Base-by-base conservation (phyloP, 2,329 filamentous ascomycete genomes). In the Sporothrix luriei region DNA sequence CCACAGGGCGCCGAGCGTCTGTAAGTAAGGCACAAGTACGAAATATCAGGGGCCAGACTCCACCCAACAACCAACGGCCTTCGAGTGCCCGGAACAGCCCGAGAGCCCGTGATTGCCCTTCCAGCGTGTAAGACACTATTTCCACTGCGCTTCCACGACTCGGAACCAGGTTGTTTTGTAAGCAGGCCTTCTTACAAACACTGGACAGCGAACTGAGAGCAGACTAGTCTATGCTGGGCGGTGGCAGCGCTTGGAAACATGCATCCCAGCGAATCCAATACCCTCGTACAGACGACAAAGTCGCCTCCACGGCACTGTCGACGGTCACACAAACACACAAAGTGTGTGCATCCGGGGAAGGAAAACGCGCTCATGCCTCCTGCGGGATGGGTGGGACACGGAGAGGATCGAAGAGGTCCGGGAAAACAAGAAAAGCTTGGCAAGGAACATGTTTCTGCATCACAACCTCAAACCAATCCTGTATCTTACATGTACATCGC, bases 41-140 rank as follows among this genome's bases (percentile, higher is more conserved):
- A n/a, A 26, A 13, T 43, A 57, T 67, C 65, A 55, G 65, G 64
- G 64, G 49, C 26, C 49, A 51, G 21, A 48, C 66, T 68, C 66
- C 66, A 59, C 66, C 46, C 40, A 54, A 14, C 68, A 33, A 9
- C 6, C 33, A 33, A 33, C 33, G 68, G 46, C 21, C 21, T 62
- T 67, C 64, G 46, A 70, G 57, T 54, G 52, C 62, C 68, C 64
- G 68, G 54, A 70, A 67, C 43, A 67, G 68, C 48, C 68, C 68
- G 68, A 67, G 48, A 66, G 38, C 51, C 62, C 68, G 68, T 66
- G 61, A 51, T 26, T 24, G 61, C 3, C 55, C 55, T 21, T 21
- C n/a, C 54, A n/a, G 24, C 54, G 33, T 19, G 46, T 66, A n/a
- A n/a, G n/a, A n/a, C n/a, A 48, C 49, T 5, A n/a, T 55, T 13